phyloP scores from a whole-genome alignment of 2,329 filamentous ascomycete genomes.

The Ramularia endophylla region DNA sequence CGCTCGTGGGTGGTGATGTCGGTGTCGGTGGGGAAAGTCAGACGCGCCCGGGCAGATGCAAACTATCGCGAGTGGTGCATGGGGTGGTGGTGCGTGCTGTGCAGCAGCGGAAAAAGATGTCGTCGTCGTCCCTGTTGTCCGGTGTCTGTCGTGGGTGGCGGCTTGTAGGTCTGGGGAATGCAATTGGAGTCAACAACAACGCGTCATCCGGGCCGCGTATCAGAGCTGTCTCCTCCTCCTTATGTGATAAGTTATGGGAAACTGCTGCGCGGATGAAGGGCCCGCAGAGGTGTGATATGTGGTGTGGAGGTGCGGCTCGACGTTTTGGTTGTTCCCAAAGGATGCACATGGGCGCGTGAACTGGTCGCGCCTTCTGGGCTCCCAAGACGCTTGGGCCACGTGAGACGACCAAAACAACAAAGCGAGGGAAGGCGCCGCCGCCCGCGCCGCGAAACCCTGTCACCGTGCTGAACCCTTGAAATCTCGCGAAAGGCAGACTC shows the following conservation, averaged over 20 bases:
- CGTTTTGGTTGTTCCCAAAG: no score
- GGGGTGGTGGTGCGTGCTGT: slow-evolving; percentile 12
- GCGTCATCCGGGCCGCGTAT: slow-evolving; percentile 5
- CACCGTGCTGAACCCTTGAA: no score
- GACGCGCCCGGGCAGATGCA: slow-evolving; percentile 7
- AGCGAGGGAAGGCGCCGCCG: no score
- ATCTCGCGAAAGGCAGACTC: no score
- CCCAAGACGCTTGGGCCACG: no score
- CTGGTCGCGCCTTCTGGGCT: no score
- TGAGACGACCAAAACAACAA: no score
- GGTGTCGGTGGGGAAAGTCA: background rate
- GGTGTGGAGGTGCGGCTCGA: no score
- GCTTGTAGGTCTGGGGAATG: slow-evolving; percentile 14
- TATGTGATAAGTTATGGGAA: slow-evolving; percentile 1
- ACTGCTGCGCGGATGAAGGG: background rate
- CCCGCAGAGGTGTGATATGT: slow-evolving; percentile 1
- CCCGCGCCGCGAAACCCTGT: no score
- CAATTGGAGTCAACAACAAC: slow-evolving; percentile 8
- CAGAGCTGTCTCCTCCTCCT: slow-evolving; percentile 3
- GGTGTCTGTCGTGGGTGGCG: slow-evolving; percentile 6
- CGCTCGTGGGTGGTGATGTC: background rate
- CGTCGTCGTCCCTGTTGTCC: slow-evolving; percentile 5
- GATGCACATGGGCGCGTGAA: no score
- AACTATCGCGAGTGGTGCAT: slow-evolving; percentile 11
- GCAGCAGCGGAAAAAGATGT: slow-evolving; percentile 18